Conservation (phyloP, 75 land plant species). For the Chamaecyparis obtusa region DNA sequence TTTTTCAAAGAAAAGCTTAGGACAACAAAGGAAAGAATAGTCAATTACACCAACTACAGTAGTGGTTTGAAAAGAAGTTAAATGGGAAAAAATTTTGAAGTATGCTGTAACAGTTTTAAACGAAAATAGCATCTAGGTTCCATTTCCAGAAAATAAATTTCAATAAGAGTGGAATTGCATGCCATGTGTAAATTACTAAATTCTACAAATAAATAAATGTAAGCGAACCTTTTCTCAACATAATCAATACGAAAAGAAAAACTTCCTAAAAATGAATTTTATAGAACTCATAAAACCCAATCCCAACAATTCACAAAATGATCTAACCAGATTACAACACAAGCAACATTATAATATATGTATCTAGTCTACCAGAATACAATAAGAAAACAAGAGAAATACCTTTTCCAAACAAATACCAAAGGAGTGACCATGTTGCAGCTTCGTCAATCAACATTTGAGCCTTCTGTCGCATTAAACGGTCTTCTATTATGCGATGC, state of each 20-base stretch:
- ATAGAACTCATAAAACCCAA: neutral
- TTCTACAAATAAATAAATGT: neutral
- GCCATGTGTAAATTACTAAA: neutral
- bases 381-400: conserved; percentile 5
- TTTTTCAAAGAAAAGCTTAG: neutral
- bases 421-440: conserved; percentile 95
- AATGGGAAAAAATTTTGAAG: neutral
- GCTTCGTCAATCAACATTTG: conserved; percentile 87
- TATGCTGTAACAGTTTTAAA: neutral
- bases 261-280: neutral
- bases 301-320: neutral
- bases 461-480: conserved; percentile 88
- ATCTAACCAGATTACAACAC: neutral
- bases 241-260: neutral
- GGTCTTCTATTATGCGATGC: conserved; percentile 79
- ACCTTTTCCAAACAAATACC: conserved; percentile 97
- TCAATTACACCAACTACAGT: neutral
- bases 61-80: neutral
- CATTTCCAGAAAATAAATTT: neutral
- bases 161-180: neutral
- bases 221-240: neutral
- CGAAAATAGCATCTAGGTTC: neutral
- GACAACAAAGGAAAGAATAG: neutral
- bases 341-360: neutral
- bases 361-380: neutral